A percentile compares a stretch with the other conserved stretches of the same genome.
These are phyloP conservation scores for Trypanosoma cruzi DNA, from an alignment of 208 protist genomes.

Conservation along the genomic window DNA sequence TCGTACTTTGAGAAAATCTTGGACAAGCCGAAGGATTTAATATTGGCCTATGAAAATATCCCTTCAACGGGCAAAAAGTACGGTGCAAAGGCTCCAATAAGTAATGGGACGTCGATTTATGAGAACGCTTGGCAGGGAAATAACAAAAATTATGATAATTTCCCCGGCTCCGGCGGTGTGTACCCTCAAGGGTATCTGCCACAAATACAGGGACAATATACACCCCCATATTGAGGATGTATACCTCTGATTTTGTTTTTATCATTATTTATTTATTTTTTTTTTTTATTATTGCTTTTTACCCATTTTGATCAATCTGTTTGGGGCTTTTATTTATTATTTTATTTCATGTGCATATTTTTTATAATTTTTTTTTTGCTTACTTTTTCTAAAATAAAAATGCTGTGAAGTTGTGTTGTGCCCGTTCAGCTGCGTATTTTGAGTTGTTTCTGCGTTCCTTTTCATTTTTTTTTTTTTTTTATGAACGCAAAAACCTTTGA, in stretches of 20 bases:
- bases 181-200: background rate
- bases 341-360: no score
- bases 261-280: conserved; percentile 2
- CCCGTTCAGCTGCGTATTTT: no score
- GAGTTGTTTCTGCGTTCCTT: no score
- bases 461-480: no score
- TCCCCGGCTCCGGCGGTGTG: no score
- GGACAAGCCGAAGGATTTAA: conserved; percentile 57
- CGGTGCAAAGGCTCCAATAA: background rate
- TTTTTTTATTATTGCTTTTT: conserved; percentile 8
- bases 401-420: no score
- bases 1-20: conserved; percentile 58
- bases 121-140: background rate
- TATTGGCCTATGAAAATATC: conserved; percentile 53
- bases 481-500: no score
- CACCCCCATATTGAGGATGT: background rate
- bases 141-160: background rate
- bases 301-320: no score
- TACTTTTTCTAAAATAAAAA: no score
- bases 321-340: no score
- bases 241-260: conserved; percentile 1
- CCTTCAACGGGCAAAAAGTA: background rate
- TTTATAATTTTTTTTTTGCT: no score
- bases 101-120: background rate
- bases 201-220: background rate